phyloP scores from a whole-genome alignment of 106 monocot genomes.

The Apostasia shenzhenica region DNA sequence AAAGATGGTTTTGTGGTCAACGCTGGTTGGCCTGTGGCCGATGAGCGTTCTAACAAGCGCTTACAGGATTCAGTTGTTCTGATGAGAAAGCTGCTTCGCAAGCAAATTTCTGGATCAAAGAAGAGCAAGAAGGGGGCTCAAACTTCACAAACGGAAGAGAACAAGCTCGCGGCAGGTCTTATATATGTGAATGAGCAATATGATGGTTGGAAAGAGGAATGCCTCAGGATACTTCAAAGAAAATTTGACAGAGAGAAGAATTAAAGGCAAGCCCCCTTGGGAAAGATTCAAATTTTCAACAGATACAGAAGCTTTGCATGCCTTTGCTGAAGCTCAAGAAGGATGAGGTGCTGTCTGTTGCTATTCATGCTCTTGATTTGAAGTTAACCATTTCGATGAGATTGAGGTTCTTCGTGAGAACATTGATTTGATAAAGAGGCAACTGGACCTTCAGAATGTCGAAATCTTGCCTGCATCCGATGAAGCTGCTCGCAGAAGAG shows the following conservation, averaged over 20 bases:
- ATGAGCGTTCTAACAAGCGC: conserved; percentile 68
- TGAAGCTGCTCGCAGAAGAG: conserved; percentile 34
- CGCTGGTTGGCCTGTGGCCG: conserved; percentile 65
- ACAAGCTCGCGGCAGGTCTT: conserved; percentile 45
- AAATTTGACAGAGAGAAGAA: conserved; percentile 56
- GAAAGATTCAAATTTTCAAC: conserved; percentile 42
- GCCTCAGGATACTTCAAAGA: conserved; percentile 52
- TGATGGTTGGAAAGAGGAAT: conserved; percentile 83
- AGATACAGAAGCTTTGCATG: conserved; percentile 87
- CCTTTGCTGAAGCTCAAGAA: conserved; percentile 84
- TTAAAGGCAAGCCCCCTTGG: conserved; percentile 51
- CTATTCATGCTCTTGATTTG: conserved; percentile 72
- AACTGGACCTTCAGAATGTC: conserved; percentile 63
- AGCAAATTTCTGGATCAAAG: conserved; percentile 68
- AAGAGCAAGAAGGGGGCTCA: conserved; percentile 57
- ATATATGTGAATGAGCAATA: conserved; percentile 85
- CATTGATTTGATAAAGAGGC: conserved; percentile 70
- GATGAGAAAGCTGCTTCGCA: conserved; percentile 75
- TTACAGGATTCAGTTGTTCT: conserved; percentile 73
- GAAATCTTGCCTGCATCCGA: conserved; percentile 51
- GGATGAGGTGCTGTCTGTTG: conserved; percentile 63
- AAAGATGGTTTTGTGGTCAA: conserved; percentile 60
- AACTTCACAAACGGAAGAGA: conserved; percentile 23
- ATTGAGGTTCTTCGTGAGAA: conserved; percentile 72
- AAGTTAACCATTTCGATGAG: conserved; percentile 80